A percentile compares a stretch with the other conserved stretches of the same genome.
phyloP scores from a whole-genome alignment of 2,329 filamentous ascomycete species.

The Didymella exigua region DNA sequence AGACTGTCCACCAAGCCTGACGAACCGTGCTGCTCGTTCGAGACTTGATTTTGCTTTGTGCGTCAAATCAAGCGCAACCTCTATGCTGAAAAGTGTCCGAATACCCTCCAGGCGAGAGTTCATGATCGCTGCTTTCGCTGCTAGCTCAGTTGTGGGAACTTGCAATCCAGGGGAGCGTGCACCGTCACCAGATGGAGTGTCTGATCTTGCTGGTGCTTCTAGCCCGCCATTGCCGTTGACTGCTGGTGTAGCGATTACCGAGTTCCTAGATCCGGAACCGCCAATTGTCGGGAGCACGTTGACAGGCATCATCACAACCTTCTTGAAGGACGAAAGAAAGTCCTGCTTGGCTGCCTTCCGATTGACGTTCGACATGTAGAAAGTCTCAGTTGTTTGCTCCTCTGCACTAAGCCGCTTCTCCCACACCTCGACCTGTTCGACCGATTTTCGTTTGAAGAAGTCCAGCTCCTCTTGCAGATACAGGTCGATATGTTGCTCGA shows the following conservation, averaged over 20 bases:
- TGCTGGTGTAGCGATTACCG: conserved; percentile 28
- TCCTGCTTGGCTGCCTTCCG: conserved; percentile 95
- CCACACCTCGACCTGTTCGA: conserved; percentile 80
- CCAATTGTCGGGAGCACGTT: conserved; percentile 77
- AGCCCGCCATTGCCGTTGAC: conserved; percentile 42
- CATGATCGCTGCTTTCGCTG: conserved; percentile 98
- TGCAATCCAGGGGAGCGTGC: conserved; percentile 55
- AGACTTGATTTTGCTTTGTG: conserved; percentile 87
- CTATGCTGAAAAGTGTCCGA: conserved; percentile 92
- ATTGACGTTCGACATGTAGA: conserved; percentile 95
- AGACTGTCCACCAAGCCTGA: conserved; percentile 76
- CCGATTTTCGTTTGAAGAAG: conserved; percentile 77
- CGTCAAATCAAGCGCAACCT: conserved; percentile 87
- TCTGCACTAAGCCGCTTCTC: conserved; percentile 91
- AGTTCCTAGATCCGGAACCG: conserved; percentile 45
- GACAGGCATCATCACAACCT: conserved; percentile 99
- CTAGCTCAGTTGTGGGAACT: conserved; percentile 86
- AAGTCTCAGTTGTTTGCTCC: conserved; percentile 87
- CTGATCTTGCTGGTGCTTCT: conserved; percentile 27
- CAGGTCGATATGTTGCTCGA: conserved; percentile 90
- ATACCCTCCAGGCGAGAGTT: conserved; percentile 93
- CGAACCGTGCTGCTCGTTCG: conserved; percentile 83
- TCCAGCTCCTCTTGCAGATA: conserved; percentile 92
- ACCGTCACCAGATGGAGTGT: conserved; percentile 50
- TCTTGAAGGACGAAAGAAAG: conserved; percentile 94